A percentile compares a stretch with the other conserved stretches of the same genome.
These are phyloP conservation scores for Kalaharituber pfeilii DNA, from an alignment of 2,329 filamentous ascomycete species.

Conservation along the genomic window DNA sequence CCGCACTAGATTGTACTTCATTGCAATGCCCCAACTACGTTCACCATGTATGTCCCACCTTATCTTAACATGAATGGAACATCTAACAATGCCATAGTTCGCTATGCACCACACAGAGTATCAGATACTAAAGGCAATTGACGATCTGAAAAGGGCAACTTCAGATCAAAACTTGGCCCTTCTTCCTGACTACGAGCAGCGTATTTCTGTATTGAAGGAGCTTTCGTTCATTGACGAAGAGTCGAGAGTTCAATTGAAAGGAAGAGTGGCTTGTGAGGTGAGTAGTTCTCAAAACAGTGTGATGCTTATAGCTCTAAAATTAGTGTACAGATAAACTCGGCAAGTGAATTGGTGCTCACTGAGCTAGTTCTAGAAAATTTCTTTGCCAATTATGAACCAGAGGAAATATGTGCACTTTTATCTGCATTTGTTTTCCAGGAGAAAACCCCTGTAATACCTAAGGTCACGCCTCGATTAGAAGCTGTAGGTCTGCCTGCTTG, in stretches of 20 bases:
- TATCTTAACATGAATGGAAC: not conserved
- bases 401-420: constrained; percentile 86
- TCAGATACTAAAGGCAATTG: constrained; percentile 87
- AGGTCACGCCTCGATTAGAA: constrained; percentile 64
- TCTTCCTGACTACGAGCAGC: constrained; percentile 89
- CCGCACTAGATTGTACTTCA: constrained; percentile 47
- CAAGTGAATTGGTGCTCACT: constrained; percentile 87
- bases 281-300: constrained; percentile 16
- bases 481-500: constrained; percentile 20
- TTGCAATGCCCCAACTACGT: constrained; percentile 59
- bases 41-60: constrained; percentile 57
- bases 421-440: constrained; percentile 97
- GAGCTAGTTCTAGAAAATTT: constrained; percentile 95
- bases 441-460: constrained; percentile 70
- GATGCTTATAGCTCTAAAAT: constrained; percentile 5
- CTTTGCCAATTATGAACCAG: constrained; percentile 81
- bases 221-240: constrained; percentile 80
- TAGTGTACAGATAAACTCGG: constrained; percentile 58
- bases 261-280: constrained; percentile 88
- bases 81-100: constrained; percentile 42
- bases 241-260: constrained; percentile 81
- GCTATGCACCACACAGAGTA: constrained; percentile 94
- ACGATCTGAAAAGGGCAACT: constrained; percentile 68
- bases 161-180: constrained; percentile 94
- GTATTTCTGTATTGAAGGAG: constrained; percentile 78